Evolutionary conservation across 805 yeast species (phyloP), one percentile per base, ranked within the genome.

Genomic region (Pichia cephalocereana): DNA sequence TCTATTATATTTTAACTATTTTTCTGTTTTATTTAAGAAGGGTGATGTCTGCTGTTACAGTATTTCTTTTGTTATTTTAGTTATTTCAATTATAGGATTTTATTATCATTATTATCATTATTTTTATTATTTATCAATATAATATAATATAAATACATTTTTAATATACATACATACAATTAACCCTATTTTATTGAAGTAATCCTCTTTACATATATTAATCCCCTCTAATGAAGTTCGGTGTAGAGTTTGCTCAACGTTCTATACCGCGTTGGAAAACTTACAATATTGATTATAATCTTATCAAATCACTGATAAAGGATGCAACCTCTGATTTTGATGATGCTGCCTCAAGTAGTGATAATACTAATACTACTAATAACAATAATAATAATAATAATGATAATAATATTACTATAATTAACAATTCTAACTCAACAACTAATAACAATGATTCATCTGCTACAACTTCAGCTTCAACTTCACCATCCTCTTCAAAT

Each of bases 241-340:
- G 96, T 45, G 72, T 78, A 40, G 89, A 84, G 58, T 72, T 90
- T 23, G 70, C 76, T 46, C 80, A 77, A 54, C 74, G 87, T 56
- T 84, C 96, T 12, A 84, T 88, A 26, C 88, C 90, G 2, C 93
- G 86, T 68, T 90, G 98, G 97, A 76, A 77, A 57, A 76, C 78
- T 52, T 83, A 86, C 65, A 88, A 90, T 63, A 72, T 90, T 39
- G 89, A 87, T 59, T 90, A 90, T 66, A 83, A 87, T 55, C 86
- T 80, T 37, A 63, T 90, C 49, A 90, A 89, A 64, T 66, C 67
- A 6, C 71, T 75, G 41, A 86, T 90, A 50, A 75, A 82, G 56
- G 61, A 64, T 19, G 79, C 81, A 9, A 83, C 91, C 1, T 60
- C 69, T 1, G 55, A 49, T 3, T 34, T 41, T 26, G 47, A 57